Evolutionary conservation across 2,329 filamentous ascomycete genomes (phyloP).

Genomic region (Aspergillus aculeatus): DNA sequence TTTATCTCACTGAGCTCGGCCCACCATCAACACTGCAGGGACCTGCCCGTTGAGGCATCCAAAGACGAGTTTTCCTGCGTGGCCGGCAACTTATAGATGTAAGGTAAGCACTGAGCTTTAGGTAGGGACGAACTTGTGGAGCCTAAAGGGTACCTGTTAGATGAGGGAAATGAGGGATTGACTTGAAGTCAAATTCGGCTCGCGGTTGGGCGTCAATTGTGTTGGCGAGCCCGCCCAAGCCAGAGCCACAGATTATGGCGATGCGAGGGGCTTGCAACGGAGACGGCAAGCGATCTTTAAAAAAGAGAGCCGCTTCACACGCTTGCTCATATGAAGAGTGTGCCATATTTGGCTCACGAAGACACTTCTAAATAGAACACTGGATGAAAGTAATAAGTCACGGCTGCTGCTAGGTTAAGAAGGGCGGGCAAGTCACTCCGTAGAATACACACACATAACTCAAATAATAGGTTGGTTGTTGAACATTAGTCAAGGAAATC

Average conservation of each 20-base stretch:
- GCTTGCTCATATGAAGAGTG: slow-evolving; percentile 27
- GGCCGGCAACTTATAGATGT: slow-evolving; percentile 50
- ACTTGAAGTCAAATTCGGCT: slow-evolving; percentile 56
- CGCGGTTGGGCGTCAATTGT: slow-evolving; percentile 53
- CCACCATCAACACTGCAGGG: slow-evolving; percentile 63
- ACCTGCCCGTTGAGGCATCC: slow-evolving; percentile 56
- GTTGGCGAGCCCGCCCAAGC: slow-evolving; percentile 60
- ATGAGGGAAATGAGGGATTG: slow-evolving; percentile 61
- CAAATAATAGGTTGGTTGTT: too few relatives aligned
- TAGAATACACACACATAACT: too few relatives aligned
- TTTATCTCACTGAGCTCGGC: slow-evolving; percentile 61
- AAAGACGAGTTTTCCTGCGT: slow-evolving; percentile 66
- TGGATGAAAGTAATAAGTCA: too few relatives aligned
- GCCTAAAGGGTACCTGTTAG: slow-evolving; percentile 53
- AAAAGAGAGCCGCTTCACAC: slow-evolving; percentile 51
- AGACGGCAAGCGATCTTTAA: slow-evolving; percentile 52
- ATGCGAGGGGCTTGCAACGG: slow-evolving; percentile 54
- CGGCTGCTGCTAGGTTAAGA: too few relatives aligned
- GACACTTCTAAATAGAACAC: too few relatives aligned
- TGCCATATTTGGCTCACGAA: background rate
- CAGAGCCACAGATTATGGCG: slow-evolving; percentile 65
- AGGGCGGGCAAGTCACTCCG: too few relatives aligned
- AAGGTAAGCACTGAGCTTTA: background rate
- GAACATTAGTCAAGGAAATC: too few relatives aligned
- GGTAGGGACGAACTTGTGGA: background rate